Base-by-base conservation (phyloP, 2,329 filamentous ascomycete genomes). In the Cercospora zeina region DNA sequence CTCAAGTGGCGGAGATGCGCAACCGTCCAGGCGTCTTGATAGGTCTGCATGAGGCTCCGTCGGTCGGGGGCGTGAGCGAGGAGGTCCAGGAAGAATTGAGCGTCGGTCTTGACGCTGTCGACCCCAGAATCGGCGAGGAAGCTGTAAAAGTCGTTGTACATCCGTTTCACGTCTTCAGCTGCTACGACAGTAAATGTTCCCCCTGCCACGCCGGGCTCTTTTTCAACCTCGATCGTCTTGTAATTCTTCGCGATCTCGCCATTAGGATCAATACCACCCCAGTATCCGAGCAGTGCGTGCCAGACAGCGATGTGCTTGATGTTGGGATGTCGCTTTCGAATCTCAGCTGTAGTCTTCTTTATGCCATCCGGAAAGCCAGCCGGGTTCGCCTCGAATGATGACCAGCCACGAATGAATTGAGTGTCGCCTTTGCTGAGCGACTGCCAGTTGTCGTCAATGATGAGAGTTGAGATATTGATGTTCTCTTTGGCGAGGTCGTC, bases 381-480 rank as follows among this genome's bases (percentile, higher is more conserved):
- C 10, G 85, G 82, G 62, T 96, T 90, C 0, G 93, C 95, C 72
- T 97, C 93, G 66, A 99, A 97, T 7, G 88, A 85, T 9, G 85
- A 84, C 91, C 90, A 96, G 13, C 80, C 81, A 13, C 82, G 77
- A 37, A 77, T 72, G 66, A 82, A 82, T 66, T 85, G 82, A 1
- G 75, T 79, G 13, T 81, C 76, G 3, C 81, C 83, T 65, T 82
- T 78, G 84, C 85, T 51, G 6, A 96, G 82, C 8, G 88, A 85
- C 75, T 96, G 93, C 95, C 95, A 99, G 70, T 96, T 96, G 73
- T 99, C 95, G 69, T 99, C 95, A 65, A 99, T 96, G 64, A 97
- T 96, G 1, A 99, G 81, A 70, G 87, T 96, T 0, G 87, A 88
- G 50, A 97, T 78, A 30, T 89, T 87, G 71, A 99, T 90, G 0